These are phyloP conservation scores for Quercus phellos DNA, from an alignment of 331 rosid genomes.

Conservation along the genomic window DNA sequence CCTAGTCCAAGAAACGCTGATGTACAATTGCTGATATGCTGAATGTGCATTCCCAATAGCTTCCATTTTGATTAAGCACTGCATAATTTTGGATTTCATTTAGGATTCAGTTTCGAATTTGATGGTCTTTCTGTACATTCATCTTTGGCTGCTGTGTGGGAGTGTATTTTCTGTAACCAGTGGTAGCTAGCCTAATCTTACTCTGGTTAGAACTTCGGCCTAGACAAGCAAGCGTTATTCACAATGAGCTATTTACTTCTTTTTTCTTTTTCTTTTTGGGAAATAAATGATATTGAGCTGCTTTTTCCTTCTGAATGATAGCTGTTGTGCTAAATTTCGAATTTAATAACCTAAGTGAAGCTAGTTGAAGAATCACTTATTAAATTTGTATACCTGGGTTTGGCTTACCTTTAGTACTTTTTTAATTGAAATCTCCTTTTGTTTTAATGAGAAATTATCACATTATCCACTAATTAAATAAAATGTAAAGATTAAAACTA, in stretches of 20 bases:
- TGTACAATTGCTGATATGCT: not conserved
- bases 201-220: too few relatives aligned
- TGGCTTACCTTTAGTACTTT: fast-evolving
- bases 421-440: fast-evolving
- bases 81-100: not conserved
- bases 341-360: too few relatives aligned
- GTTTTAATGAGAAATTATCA: too few relatives aligned
- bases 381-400: too few relatives aligned
- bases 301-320: too few relatives aligned
- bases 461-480: too few relatives aligned
- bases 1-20: not conserved
- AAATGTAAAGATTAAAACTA: fast-evolving
- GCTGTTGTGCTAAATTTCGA: too few relatives aligned
- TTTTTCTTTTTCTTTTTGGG: too few relatives aligned
- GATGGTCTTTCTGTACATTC: not conserved
- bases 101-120: not conserved
- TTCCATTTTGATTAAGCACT: not conserved
- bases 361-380: too few relatives aligned
- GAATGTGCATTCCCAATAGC: not conserved
- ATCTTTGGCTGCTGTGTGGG: not conserved
- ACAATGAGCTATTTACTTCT: too few relatives aligned
- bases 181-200: not conserved
- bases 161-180: not conserved
- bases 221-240: too few relatives aligned
- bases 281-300: too few relatives aligned